Percentiles rank a stretch among this genome's conserved stretches.
These are phyloP conservation scores for Linum lewisii DNA, from an alignment of 345 rosid species.

Conservation along the genomic window DNA sequence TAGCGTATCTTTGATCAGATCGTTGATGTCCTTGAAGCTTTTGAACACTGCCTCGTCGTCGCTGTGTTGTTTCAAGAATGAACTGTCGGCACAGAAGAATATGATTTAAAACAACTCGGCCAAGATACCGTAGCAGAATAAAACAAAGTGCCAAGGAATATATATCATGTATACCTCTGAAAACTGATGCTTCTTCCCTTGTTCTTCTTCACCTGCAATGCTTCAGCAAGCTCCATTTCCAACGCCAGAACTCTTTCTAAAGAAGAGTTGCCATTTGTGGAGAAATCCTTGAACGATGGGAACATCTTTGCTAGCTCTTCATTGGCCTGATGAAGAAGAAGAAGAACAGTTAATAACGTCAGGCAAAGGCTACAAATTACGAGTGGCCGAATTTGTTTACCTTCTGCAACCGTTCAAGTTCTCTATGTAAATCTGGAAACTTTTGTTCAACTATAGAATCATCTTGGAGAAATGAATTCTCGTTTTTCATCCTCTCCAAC, in stretches of 20 bases:
- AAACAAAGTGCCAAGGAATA: not conserved
- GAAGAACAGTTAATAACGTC: slow-evolving; percentile 9
- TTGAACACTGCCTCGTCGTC: slow-evolving; percentile 80
- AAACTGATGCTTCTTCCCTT: slow-evolving; percentile 51
- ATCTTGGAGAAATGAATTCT: slow-evolving; percentile 53
- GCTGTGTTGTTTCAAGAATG: slow-evolving; percentile 70
- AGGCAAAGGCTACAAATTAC: not conserved
- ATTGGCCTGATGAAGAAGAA: slow-evolving; percentile 49
- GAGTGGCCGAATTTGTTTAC: slow-evolving; percentile 22
- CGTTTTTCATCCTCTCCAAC: slow-evolving; percentile 95
- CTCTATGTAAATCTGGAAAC: slow-evolving; percentile 59
- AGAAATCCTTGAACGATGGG: slow-evolving; percentile 48
- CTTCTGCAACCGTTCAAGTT: slow-evolving; percentile 59
- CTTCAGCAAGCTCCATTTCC: slow-evolving; percentile 87
- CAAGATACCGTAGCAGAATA: not conserved
- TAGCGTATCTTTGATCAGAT: slow-evolving; percentile 73
- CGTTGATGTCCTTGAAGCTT: slow-evolving; percentile 90
- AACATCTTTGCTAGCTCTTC: slow-evolving; percentile 69
- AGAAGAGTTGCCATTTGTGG: slow-evolving; percentile 47
- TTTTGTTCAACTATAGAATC: slow-evolving; percentile 36
- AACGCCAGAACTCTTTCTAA: slow-evolving; percentile 86
- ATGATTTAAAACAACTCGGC: not conserved
- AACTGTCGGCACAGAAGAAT: slow-evolving; percentile 35
- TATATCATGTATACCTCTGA: slow-evolving; percentile 47
- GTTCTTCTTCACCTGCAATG: slow-evolving; percentile 65